Conservation (phyloP, 371 early-diverging fungal species). For the Phascolomyces articulosus region DNA sequence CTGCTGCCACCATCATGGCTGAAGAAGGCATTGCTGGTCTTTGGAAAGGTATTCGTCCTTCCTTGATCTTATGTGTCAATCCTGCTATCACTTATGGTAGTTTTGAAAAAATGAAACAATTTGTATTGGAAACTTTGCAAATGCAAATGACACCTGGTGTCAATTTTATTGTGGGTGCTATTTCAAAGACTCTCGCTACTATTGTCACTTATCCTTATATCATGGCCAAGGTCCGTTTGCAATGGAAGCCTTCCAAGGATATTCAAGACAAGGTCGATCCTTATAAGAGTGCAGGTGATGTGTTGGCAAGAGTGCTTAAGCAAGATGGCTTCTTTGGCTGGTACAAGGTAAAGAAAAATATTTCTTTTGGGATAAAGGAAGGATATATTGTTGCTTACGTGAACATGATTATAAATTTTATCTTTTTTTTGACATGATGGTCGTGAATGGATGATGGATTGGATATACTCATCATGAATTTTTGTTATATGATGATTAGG, state of each 20-base stretch:
- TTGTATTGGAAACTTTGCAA: slow-evolving; percentile 44
- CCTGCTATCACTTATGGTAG: slow-evolving; percentile 98
- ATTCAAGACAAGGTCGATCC: slow-evolving; percentile 48
- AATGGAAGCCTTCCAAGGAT: slow-evolving; percentile 88
- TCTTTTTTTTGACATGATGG: not conserved
- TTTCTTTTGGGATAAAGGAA: no score
- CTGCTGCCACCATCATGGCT: slow-evolving; percentile 70
- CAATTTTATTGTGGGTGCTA: slow-evolving; percentile 88
- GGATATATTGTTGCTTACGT: not conserved
- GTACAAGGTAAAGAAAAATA: slow-evolving; percentile 86
- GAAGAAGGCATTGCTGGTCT: slow-evolving; percentile 88
- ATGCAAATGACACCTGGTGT: slow-evolving; percentile 70
- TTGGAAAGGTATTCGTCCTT: slow-evolving; percentile 90
- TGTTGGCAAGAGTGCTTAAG: slow-evolving; percentile 78
- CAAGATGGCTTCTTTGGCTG: slow-evolving; percentile 87
- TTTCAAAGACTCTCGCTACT: slow-evolving; percentile 92
- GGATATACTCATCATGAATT: not conserved
- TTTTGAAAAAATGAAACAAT: slow-evolving; percentile 89
- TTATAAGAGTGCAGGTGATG: slow-evolving; percentile 88
- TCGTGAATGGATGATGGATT: not conserved
- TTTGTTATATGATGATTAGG: slow-evolving; percentile 46
- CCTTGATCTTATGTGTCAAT: slow-evolving; percentile 89
- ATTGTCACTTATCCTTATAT: slow-evolving; percentile 93
- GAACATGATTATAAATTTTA: no score
- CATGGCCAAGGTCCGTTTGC: slow-evolving; percentile 96